Base-by-base conservation (phyloP, 2,329 filamentous ascomycete species). In the Tolypocladium ovalisporum region DNA sequence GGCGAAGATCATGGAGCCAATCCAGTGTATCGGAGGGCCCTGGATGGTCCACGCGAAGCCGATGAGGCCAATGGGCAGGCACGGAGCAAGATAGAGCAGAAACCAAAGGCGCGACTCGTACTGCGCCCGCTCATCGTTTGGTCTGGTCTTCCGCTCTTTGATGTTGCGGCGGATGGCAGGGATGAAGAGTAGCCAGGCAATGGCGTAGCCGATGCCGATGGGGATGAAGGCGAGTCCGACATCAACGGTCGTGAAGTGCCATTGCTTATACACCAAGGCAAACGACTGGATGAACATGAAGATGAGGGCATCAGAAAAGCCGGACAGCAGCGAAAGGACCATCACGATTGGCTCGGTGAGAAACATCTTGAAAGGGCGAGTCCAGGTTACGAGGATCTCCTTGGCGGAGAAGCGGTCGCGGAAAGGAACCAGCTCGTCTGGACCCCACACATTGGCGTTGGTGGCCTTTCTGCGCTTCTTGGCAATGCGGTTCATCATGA, bases 271-370 rank as follows among this genome's bases (percentile, higher is more conserved):
- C 2, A 90, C 86, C 2, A 88, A 75, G 0, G 75, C 71, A 63
- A 89, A 90, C 0, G 83, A 87, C 67, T 90, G 85, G 56, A 90
- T 83, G 68, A 87, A 88, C 76, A 88, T 88, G 75, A 90, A 90
- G 71, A 90, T 89, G 4, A 90, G 79, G 3, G 86, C 86, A 59
- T 90, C 87, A 12, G 81, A 84, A 75, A 90, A 90, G 36, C 87
- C 87, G 3, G 81, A 86, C 6, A 90, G 81, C 0, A 90, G 77
- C 1, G 87, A 89, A 6, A 90, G 75, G 40, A 80, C 82, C 19
- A 87, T 74, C 13, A 90, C 87, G 58, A 90, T 90, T 4, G 88
- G 87, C 71, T 91, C 88, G 1, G 82, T 87, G 37, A 87, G 61
- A 67, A 90, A 87, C 83, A 90, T 88, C 64, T 79, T 79, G 71